Conservation (phyloP, 2,329 filamentous ascomycete genomes). For the Arachnopeziza araneosa region DNA sequence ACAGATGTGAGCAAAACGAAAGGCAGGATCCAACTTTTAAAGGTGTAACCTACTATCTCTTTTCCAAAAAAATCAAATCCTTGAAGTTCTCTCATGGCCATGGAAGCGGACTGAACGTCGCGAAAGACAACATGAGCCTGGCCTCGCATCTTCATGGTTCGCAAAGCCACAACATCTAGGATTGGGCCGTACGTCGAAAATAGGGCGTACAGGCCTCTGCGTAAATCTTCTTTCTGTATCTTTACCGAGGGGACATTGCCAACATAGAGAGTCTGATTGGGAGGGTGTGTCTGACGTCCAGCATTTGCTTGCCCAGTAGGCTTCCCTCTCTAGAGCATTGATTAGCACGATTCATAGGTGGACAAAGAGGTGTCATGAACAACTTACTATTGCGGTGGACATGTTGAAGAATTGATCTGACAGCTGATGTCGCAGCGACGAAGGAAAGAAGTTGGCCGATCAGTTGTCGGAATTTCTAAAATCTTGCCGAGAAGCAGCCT, state of each 20-base stretch:
- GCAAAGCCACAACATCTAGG: constrained; percentile 84
- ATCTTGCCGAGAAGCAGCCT: constrained; percentile 1
- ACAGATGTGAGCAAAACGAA: not conserved
- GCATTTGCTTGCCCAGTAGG: constrained; percentile 30
- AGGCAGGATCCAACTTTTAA: constrained; percentile 47
- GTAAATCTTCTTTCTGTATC: constrained; percentile 81
- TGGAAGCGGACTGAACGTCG: constrained; percentile 85
- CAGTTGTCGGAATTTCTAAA: not conserved
- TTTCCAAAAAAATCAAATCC: constrained; percentile 81
- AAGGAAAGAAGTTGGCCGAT: not conserved
- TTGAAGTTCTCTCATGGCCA: constrained; percentile 85
- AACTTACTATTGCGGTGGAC: not conserved
- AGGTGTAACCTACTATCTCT: constrained; percentile 61
- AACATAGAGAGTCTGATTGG: constrained; percentile 85
- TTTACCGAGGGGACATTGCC: constrained; percentile 82
- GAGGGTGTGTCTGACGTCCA: constrained; percentile 47
- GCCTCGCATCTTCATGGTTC: constrained; percentile 87
- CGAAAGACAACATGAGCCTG: constrained; percentile 91
- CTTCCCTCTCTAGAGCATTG: constrained; percentile 23
- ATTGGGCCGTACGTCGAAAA: constrained; percentile 93
- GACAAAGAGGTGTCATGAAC: not conserved
- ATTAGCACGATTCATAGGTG: not conserved
- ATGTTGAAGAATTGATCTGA: not conserved
- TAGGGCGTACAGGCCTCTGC: constrained; percentile 82
- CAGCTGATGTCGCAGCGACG: not conserved